Conservation (phyloP, 2,329 filamentous ascomycete genomes). For the Teratosphaeria zuluensis region DNA sequence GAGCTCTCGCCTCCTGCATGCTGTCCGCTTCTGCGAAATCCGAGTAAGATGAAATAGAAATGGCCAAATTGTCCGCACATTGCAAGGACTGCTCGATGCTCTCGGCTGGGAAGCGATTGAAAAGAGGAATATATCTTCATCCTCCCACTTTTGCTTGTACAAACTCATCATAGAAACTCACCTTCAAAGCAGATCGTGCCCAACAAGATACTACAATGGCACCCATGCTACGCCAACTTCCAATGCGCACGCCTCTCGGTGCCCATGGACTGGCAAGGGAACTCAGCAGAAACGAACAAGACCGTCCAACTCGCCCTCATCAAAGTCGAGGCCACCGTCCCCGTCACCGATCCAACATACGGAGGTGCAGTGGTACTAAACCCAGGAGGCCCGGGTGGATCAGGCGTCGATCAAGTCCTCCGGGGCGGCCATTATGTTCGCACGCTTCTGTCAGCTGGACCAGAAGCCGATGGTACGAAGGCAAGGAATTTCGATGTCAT, state of each 20-base stretch:
- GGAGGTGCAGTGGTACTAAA: slow-evolving; percentile 41
- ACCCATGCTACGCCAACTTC: slow-evolving; percentile 34
- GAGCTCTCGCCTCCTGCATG: neutral
- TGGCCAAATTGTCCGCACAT: neutral
- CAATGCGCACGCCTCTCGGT: slow-evolving; percentile 41
- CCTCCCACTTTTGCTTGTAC: neutral
- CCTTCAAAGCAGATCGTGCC: neutral
- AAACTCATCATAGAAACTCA: neutral
- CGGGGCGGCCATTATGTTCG: slow-evolving; percentile 27
- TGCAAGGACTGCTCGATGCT: too few species aligned
- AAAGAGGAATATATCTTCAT: neutral
- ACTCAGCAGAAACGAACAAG: slow-evolving; percentile 21
- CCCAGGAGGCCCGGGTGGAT: slow-evolving; percentile 38
- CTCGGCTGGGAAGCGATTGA: neutral
- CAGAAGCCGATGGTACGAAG: slow-evolving; percentile 1
- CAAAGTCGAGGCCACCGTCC: slow-evolving; percentile 34
- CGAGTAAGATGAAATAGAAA: too few species aligned
- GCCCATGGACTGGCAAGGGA: slow-evolving; percentile 35
- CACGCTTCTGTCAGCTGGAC: slow-evolving; percentile 27
- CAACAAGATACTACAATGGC: slow-evolving; percentile 7
- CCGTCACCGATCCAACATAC: slow-evolving; percentile 33
- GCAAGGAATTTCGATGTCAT: slow-evolving; percentile 29
- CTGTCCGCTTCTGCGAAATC: neutral
- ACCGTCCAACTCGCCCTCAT: slow-evolving; percentile 34
- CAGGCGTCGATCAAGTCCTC: slow-evolving; percentile 29